Base-by-base conservation (phyloP, 129 eudicot species). In the Centaurea solstitialis region DNA sequence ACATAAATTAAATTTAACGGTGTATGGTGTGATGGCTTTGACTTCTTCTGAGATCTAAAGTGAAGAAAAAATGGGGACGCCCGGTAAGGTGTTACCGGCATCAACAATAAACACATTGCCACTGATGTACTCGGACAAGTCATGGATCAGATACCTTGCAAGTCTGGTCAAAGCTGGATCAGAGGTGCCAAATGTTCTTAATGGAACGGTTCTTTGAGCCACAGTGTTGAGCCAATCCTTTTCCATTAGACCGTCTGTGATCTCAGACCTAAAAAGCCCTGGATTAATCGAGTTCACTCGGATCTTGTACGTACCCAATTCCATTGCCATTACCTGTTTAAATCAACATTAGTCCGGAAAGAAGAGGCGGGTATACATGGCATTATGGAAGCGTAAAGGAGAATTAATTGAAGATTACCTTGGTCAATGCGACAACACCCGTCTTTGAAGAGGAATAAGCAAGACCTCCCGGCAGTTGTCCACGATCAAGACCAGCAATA, bases 231-330 rank as follows among this genome's bases (percentile, higher is more conserved):
- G 83, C 97, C 97, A 94, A 6, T 86, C 87, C 38, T 88, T 90
- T 64, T 83, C 68, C 86, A 94, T 76, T 9, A 94, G 85, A 23
- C 81, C 83, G 72, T 88, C 80, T 0, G 98, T 94, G 81, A 94
- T 94, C 85, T 94, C 98, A 6, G 98, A 94, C 82, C 66, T 90
- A 83, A 94, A 94, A 13, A 94, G 81, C 21, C 97, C 96, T 0
- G 98, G 97, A 71, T 75, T 76, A 22, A 94, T 82, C 23, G 97
- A 88, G 80, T 94, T 94, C 72, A 90, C 97, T 75, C 98, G 79
- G 45, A 92, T 90, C 22, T 94, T 92, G 84, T 90, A 72, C 71
- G n/a, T 33, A 12, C 97, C 98, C 73, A 94, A 43, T 76, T 94
- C 98, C 87, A 90, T 2, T 22, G 97, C 96, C 90, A 94, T 88